phyloP scores from a whole-genome alignment of 2,329 filamentous ascomycete species.

The Penicillium sp. region DNA sequence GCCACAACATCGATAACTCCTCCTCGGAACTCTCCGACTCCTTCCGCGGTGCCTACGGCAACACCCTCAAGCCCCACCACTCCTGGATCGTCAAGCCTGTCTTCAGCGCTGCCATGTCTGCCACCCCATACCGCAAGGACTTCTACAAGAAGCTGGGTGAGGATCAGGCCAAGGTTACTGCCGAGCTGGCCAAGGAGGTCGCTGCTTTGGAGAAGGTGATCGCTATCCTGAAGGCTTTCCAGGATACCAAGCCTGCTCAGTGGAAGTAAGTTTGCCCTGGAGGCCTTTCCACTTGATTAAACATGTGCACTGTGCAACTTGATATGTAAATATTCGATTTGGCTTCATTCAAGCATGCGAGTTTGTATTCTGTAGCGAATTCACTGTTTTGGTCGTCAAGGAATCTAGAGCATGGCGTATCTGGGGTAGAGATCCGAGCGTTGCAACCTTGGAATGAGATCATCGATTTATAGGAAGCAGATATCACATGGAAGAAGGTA shows the following conservation, averaged over 20 bases:
- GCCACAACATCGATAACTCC: slow-evolving; percentile 68
- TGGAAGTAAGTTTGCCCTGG: slow-evolving; percentile 33
- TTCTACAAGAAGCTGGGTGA: slow-evolving; percentile 81
- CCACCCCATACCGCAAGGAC: slow-evolving; percentile 87
- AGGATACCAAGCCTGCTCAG: slow-evolving; percentile 55
- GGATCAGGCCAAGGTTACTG: slow-evolving; percentile 55
- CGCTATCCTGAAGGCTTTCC: slow-evolving; percentile 68
- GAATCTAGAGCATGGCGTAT: not conserved
- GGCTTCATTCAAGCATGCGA: slow-evolving; percentile 18
- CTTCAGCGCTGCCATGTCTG: slow-evolving; percentile 89
- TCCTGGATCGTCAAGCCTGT: slow-evolving; percentile 85
- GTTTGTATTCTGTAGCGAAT: slow-evolving; percentile 20
- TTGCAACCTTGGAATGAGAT: not conserved
- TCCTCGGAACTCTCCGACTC: slow-evolving; percentile 76
- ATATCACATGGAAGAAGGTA: not conserved
- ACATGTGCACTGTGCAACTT: slow-evolving; percentile 11
- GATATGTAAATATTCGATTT: slow-evolving; percentile 27
- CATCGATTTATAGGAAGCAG: not conserved
- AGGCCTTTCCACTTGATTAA: slow-evolving; percentile 7
- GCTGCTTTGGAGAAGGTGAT: slow-evolving; percentile 75
- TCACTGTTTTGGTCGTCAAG: not conserved
- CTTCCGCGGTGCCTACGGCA: slow-evolving; percentile 81
- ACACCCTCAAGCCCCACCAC: slow-evolving; percentile 90
- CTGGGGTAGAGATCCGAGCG: not conserved
- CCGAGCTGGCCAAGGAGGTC: slow-evolving; percentile 70